Evolutionary conservation across 192 early-diverging fungal genomes (phyloP).

Genomic region (Linnemannia zychae): DNA sequence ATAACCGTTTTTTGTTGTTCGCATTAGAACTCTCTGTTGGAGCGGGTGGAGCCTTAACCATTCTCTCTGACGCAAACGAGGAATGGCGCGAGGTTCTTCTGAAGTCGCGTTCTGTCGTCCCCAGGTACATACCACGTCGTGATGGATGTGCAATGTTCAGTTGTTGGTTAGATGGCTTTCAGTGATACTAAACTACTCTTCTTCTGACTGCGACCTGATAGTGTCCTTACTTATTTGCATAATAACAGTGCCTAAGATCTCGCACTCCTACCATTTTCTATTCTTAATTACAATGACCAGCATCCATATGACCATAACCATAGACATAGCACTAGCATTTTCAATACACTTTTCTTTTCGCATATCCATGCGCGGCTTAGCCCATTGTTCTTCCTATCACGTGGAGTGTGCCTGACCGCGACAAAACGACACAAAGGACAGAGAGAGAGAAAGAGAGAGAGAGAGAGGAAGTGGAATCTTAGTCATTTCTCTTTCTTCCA

Average conservation of each 20-base stretch:
- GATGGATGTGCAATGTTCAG: neutral
- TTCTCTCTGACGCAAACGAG: constrained; percentile 84
- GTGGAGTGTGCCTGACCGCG: constrained; percentile 5
- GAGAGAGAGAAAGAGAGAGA: no score
- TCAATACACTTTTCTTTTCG: neutral
- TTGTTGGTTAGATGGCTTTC: neutral
- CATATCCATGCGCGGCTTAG: no score
- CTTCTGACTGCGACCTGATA: neutral
- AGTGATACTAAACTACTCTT: neutral
- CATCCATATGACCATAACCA: neutral
- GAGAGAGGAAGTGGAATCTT: neutral
- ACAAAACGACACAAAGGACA: constrained; percentile 1
- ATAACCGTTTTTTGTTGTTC: neutral
- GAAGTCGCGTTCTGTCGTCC: constrained; percentile 75
- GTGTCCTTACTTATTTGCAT: constrained; percentile 39
- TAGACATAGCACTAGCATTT: neutral
- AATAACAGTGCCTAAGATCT: constrained; percentile 3
- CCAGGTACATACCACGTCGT: constrained; percentile 51
- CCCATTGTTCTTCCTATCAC: no score
- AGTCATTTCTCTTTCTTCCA: neutral
- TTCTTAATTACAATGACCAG: neutral
- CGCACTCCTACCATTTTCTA: neutral
- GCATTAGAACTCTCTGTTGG: constrained; percentile 79
- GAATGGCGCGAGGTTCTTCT: constrained; percentile 92
- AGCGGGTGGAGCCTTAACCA: constrained; percentile 94